Evolutionary conservation across 495 filamentous ascomycete species (phyloP), one percentile per base, ranked within the genome.

Genomic region (Lasiosphaeria miniovina): DNA sequence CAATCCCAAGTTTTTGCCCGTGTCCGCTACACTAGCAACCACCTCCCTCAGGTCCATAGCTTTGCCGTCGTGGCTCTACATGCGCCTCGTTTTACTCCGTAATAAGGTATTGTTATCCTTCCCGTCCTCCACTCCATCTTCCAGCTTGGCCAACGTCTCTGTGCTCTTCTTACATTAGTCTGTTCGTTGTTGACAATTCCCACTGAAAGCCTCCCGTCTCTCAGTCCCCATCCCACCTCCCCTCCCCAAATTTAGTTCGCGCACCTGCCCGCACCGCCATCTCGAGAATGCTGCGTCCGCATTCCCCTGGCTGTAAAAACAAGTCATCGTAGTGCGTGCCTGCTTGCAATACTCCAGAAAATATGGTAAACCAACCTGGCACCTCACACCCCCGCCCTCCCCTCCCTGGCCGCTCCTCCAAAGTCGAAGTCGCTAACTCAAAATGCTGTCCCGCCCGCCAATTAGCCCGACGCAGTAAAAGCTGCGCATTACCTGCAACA

Each of bases 401-500:
- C n/a, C 40, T 12, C 38, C 14, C 5, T 49, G 10, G 3, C 15
- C 24, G 53, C 36, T 6, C 5, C 52, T 2, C 24, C 24, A 54
- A 6, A 33, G 7, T 9, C 34, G 12, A 11, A 31, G 31, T 52
- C 48, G 52, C 61, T 65, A 49, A 60, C 61, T 35, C 69, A 33
- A 24, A 24, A 24, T 24, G 24, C 24, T 54, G 32, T 53, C 53
- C 4, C 49, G 31, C 4, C 54, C 53, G 31, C 46, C n/a, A 12
- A 24, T n/a, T 43, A 77, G 75, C 69, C 71, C 71, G 82, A 75
- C 79, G 59, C 72, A 55, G 54, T 70, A 58, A 98, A 98, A 77
- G 91, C 87, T 52, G 82, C 80, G 60, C 84, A 86, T 66, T 96
- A 96, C 73, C 79, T 93, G 64, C 78, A 81, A 68, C 84, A 84